Percentiles rank a stretch among this genome's conserved stretches.
Conservation (phyloP, 331 rosid species). For the Ulmus americana region DNA sequence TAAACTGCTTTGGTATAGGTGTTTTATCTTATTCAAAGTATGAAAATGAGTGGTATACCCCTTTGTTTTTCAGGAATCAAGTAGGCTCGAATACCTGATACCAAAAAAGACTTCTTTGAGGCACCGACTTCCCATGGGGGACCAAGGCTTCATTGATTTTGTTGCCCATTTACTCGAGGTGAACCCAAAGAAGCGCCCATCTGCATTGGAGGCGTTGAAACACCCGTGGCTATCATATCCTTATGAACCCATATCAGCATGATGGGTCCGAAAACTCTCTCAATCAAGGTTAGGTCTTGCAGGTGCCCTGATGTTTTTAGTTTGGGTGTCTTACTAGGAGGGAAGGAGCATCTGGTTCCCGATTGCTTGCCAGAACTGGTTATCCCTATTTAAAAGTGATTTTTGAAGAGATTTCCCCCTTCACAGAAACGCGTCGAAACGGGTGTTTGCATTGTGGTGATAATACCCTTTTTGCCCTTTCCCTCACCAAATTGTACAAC, state of each 20-base stretch:
- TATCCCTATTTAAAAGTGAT: conserved; percentile 37
- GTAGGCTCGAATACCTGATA: conserved; percentile 84
- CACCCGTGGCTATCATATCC: conserved; percentile 98
- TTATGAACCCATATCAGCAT: conserved; percentile 91
- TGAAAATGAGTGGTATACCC: conserved; percentile 5
- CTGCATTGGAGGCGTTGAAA: conserved; percentile 82
- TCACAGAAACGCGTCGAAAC: conserved; percentile 36
- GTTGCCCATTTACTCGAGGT: conserved; percentile 80
- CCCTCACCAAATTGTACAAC: conserved; percentile 33
- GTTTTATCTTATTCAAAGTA: not conserved
- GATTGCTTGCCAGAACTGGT: conserved; percentile 29
- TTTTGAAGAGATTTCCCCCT: conserved; percentile 41
- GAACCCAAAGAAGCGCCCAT: conserved; percentile 90
- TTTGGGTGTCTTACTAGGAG: conserved; percentile 19
- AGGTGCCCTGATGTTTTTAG: conserved; percentile 27
- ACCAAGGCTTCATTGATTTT: conserved; percentile 93
- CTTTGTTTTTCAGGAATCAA: conserved; percentile 59
- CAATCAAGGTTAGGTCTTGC: conserved; percentile 15
- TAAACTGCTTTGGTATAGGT: not conserved
- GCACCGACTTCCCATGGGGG: conserved; percentile 96
- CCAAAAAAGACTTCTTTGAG: conserved; percentile 90
- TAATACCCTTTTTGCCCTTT: conserved; percentile 25
- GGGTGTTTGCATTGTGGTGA: conserved; percentile 44
- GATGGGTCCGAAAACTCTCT: conserved; percentile 31
- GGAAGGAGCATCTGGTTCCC: conserved; percentile 28